Evolutionary conservation across 148 eudicot species (phyloP), one percentile per base, ranked within the genome.

Genomic region (Selenicereus undatus): DNA sequence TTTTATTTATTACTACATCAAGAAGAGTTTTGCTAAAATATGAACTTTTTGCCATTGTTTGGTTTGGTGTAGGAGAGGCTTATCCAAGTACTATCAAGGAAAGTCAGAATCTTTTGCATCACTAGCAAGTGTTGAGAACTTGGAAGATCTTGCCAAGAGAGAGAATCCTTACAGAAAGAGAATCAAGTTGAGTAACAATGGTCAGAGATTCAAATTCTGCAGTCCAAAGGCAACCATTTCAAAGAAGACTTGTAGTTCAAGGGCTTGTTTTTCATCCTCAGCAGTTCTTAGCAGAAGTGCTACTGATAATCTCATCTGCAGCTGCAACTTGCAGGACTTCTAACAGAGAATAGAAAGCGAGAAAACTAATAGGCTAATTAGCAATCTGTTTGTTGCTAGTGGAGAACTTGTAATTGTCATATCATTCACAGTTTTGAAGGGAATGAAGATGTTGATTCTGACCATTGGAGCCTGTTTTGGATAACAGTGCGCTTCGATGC

Each of bases 21-120:
- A 22, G 22, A 1, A 16, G 20, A 29, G 11, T 65, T 48, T 74
- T 36, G 65, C 83, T 26, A 50, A 76, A 32, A 27, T 64, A 30
- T 30, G 69, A 1, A 0, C 36, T n/a, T 8, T 71, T 74, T 78
- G n/a, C 0, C 13, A 48, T 39, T 51, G 26, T 13, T 14, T 82
- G 86, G 11, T 66, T 66, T 66, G n/a, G 22, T 56, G 62, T 88
- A 94, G 98, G 83, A 91, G 90, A 81, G 97, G 98, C 18, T 83
- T 95, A 0, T 95, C 98, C 5, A 93, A 85, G 78, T 89, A 78
- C 80, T 95, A 93, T 43, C 74, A 90, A 78, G 98, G 98, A 0
- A 93, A 95, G 81, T 91, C 94, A 0, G 89, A 95, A 43, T 90
- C 97, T 50, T 95, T 93, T 77, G 83, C 89, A 83, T 88, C 93